phyloP scores from a whole-genome alignment of 2,329 filamentous ascomycete species.

The Monosporascus sp. region DNA sequence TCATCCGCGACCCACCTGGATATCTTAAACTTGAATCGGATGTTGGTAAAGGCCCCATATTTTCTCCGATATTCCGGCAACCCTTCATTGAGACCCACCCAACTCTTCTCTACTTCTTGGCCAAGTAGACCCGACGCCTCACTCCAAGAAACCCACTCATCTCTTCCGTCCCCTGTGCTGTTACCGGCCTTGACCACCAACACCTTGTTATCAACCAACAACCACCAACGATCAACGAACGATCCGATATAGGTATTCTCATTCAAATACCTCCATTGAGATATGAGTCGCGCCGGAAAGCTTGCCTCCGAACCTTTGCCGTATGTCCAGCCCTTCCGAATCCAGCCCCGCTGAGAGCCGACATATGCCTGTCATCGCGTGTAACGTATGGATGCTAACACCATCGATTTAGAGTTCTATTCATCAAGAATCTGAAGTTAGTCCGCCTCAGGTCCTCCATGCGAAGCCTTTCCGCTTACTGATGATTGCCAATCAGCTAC shows the following conservation, averaged over 20 bases:
- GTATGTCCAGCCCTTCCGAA: constrained; percentile 46
- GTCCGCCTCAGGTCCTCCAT: constrained; percentile 49
- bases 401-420: constrained; percentile 72
- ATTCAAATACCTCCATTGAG: constrained; percentile 46
- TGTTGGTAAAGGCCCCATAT: background rate
- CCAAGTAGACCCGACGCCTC: background rate
- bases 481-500: constrained; percentile 59
- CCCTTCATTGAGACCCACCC: background rate
- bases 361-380: constrained; percentile 27
- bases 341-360: constrained; percentile 12
- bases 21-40: no score
- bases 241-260: constrained; percentile 2
- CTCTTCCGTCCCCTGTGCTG: background rate
- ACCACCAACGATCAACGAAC: background rate
- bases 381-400: constrained; percentile 18
- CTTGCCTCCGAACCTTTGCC: constrained; percentile 99
- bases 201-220: background rate
- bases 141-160: background rate
- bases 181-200: background rate
- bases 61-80: background rate
- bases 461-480: constrained; percentile 57
- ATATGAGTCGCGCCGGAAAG: constrained; percentile 95
- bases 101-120: background rate
- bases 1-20: no score
- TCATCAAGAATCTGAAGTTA: constrained; percentile 99